Conservation (phyloP, 495 filamentous ascomycete genomes). For the Choiromyces venosus region DNA sequence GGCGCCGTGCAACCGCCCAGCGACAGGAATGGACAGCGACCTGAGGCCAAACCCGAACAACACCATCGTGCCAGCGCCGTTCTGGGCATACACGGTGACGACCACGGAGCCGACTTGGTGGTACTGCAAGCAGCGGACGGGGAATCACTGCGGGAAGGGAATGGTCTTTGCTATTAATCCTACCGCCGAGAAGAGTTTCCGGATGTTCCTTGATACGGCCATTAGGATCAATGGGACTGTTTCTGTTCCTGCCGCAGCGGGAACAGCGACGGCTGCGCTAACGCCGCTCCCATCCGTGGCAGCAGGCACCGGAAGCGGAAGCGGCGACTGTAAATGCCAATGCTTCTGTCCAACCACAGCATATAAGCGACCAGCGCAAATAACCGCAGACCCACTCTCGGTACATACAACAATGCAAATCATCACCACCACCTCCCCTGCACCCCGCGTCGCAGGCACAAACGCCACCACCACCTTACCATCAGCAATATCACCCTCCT, state of each 20-base stretch:
- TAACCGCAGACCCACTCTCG: not conserved
- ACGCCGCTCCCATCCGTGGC: conserved; percentile 10
- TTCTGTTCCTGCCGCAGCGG: conserved; percentile 36
- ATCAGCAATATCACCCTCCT: not conserved
- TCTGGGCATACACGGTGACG: conserved; percentile 30
- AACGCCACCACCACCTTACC: not conserved
- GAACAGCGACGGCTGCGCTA: conserved; percentile 18
- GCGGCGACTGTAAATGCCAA: conserved; percentile 18
- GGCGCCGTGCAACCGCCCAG: conserved; percentile 59
- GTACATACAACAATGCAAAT: not conserved
- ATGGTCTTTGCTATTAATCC: conserved; percentile 76
- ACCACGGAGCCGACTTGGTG: conserved; percentile 48
- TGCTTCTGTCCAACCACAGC: conserved; percentile 22
- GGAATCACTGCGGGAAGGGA: conserved; percentile 62
- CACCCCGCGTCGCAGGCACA: not conserved
- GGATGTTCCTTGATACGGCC: conserved; percentile 54
- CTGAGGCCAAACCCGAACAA: conserved; percentile 63
- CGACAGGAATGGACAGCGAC: conserved; percentile 59
- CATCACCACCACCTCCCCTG: too few relatives aligned
- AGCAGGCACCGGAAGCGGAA: not conserved
- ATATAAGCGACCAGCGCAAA: not conserved
- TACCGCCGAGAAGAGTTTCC: conserved; percentile 56
- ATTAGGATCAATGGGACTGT: conserved; percentile 54
- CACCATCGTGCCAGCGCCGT: conserved; percentile 43
- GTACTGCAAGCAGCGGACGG: conserved; percentile 58